A percentile compares a stretch with the other conserved stretches of the same genome.
These are phyloP conservation scores for Phyllosticta citrichinensis DNA, from an alignment of 2,329 filamentous ascomycete genomes.

Conservation along the genomic window DNA sequence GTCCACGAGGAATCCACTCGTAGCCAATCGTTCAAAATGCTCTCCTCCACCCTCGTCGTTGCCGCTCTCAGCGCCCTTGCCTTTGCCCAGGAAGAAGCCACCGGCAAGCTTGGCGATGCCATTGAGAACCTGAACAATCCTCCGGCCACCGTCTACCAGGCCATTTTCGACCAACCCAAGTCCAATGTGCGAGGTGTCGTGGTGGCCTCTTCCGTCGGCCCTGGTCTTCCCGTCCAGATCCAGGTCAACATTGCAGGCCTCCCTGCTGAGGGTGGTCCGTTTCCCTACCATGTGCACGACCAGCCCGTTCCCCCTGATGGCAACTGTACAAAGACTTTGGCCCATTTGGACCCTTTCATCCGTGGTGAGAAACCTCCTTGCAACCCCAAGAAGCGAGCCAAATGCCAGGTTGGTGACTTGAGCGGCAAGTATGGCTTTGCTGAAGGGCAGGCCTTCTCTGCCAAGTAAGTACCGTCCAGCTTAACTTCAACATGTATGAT, in stretches of 20 bases:
- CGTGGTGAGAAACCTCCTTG: conserved; percentile 30
- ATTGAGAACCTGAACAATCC: conserved; percentile 28
- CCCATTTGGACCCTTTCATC: conserved; percentile 34
- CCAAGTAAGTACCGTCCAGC: conserved; percentile 16
- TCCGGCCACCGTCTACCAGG: conserved; percentile 28
- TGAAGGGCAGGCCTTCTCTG: conserved; percentile 19
- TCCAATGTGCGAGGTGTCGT: conserved; percentile 27
- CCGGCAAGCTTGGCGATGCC: conserved; percentile 21
- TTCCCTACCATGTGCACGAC: conserved; percentile 38
- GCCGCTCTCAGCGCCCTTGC: conserved; percentile 15
- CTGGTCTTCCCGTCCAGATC: conserved; percentile 32
- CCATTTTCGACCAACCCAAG: conserved; percentile 23
- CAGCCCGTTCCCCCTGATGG: conserved; percentile 31
- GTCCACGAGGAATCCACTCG: background rate
- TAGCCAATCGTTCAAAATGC: conserved; percentile 1
- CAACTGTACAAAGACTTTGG: conserved; percentile 34
- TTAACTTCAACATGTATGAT: background rate
- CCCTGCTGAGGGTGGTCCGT: conserved; percentile 33
- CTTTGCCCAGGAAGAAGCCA: conserved; percentile 17
- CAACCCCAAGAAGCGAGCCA: conserved; percentile 25
- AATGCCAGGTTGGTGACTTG: conserved; percentile 37
- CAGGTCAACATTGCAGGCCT: conserved; percentile 31
- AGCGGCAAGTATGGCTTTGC: conserved; percentile 37
- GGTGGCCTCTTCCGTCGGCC: conserved; percentile 20
- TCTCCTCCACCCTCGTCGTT: conserved; percentile 17